Percentiles rank a stretch among this genome's conserved stretches.
These are phyloP conservation scores for Amylostereum areolatum DNA, from an alignment of 1,284 basidiomycete species.

Conservation along the genomic window DNA sequence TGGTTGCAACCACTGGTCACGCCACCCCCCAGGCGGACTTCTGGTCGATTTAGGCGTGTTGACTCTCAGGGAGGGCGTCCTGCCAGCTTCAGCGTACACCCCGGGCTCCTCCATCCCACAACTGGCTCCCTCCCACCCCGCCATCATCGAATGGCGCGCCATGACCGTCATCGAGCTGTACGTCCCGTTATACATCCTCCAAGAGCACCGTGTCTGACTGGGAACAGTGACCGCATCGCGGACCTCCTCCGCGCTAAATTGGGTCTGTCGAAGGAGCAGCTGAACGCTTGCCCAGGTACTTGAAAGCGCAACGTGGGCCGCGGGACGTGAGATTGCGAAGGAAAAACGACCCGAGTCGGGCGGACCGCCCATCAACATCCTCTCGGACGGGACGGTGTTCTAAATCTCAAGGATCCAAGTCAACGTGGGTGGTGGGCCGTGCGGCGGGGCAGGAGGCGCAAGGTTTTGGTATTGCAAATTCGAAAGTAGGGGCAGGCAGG, in stretches of 20 bases:
- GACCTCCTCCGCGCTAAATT: conserved; percentile 61
- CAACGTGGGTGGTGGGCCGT: too few relatives aligned
- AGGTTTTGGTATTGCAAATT: too few relatives aligned
- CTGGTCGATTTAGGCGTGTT: conserved; percentile 82
- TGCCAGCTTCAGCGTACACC: conserved; percentile 36
- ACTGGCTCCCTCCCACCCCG: conserved; percentile 73
- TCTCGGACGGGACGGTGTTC: conserved; percentile 83
- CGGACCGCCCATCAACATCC: conserved; percentile 85
- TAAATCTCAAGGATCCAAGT: conserved; percentile 21
- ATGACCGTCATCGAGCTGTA: conserved; percentile 90
- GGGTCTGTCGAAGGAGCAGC: conserved; percentile 38
- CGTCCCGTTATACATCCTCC: conserved; percentile 22
- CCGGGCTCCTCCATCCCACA: conserved; percentile 52
- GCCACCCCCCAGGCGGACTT: conserved; percentile 61
- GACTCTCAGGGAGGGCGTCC: conserved; percentile 44
- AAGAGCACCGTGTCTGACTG: background rate
- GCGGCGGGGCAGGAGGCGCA: too few relatives aligned
- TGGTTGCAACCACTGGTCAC: background rate
- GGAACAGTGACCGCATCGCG: conserved; percentile 72
- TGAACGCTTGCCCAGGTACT: conserved; percentile 82
- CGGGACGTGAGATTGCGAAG: conserved; percentile 87
- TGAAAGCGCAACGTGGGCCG: conserved; percentile 95
- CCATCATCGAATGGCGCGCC: conserved; percentile 93
- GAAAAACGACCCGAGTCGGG: conserved; percentile 65
- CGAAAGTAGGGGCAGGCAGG: too few relatives aligned